Percentiles rank a stretch among this genome's conserved stretches.
Conservation (phyloP, 768 basidiomycete genomes). For the Tylopilus rubrobrunneus region DNA sequence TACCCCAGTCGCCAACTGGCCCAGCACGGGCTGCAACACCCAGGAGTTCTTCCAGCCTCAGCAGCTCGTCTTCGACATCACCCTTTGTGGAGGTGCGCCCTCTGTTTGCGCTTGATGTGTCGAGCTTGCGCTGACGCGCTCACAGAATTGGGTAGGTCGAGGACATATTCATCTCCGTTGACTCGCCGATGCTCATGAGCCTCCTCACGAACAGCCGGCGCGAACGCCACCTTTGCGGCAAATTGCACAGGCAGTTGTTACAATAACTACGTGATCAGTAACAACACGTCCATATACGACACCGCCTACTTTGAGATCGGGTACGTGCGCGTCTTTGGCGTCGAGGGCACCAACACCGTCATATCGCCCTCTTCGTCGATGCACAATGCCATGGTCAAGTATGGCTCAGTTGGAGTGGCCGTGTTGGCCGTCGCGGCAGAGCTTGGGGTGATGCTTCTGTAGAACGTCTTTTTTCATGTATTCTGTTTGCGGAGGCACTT, state of each 20-base stretch:
- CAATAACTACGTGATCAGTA: conserved; percentile 51
- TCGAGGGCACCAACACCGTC: no score
- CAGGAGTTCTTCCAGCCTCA: conserved; percentile 47
- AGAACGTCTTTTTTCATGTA: no score
- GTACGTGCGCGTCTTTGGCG: no score
- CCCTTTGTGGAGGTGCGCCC: conserved; percentile 57
- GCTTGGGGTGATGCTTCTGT: no score
- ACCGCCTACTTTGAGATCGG: no score
- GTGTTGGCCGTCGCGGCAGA: no score
- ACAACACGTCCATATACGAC: no score
- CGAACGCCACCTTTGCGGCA: no score
- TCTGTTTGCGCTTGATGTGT: not conserved
- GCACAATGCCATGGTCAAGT: no score
- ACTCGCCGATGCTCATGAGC: conserved; percentile 3
- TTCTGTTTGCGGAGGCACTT: no score
- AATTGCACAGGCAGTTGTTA: conserved; percentile 63
- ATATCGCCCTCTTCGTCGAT: no score
- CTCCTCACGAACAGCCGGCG: conserved; percentile 41
- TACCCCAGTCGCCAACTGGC: conserved; percentile 67
- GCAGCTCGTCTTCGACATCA: conserved; percentile 69
- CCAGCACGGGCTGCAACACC: conserved; percentile 52
- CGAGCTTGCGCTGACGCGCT: not conserved
- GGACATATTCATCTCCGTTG: not conserved
- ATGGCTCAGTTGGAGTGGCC: no score
- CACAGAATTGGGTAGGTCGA: conserved; percentile 32